A percentile compares a stretch with the other conserved stretches of the same genome.
Conservation (phyloP, 2,329 filamentous ascomycete species). For the Scleromitrula shiraiana region DNA sequence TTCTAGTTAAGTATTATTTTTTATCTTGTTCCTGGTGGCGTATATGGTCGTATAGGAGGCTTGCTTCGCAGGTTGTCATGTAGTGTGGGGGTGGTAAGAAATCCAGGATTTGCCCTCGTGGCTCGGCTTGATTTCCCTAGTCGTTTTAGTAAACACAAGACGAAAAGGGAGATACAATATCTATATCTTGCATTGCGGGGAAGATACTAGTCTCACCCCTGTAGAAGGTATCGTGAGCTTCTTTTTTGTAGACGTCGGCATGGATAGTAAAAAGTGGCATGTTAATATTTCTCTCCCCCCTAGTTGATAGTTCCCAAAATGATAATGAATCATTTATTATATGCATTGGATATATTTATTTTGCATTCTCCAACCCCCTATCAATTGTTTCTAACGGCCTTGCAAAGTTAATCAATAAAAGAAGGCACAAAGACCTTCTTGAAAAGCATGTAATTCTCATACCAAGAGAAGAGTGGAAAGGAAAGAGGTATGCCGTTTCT, state of each 20-base stretch:
- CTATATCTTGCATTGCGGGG: conserved; percentile 6
- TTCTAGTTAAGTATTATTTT: conserved; percentile 7
- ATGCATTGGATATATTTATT: not conserved
- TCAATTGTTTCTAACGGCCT: not conserved
- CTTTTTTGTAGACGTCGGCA: not conserved
- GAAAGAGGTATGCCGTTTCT: not conserved
- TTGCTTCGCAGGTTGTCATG: not conserved
- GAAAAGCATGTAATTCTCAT: not conserved
- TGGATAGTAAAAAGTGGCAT: not conserved
- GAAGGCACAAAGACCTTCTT: not conserved
- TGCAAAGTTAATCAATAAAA: conserved; percentile 1
- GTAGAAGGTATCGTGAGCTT: conserved; percentile 1
- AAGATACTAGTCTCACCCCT: not conserved
- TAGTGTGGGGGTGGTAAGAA: conserved; percentile 17
- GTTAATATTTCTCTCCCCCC: not conserved
- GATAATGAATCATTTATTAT: not conserved
- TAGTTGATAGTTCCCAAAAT: not conserved
- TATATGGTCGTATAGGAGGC: no score
- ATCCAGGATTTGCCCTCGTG: conserved; percentile 18
- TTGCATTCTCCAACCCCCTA: not conserved
- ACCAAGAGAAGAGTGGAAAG: conserved; percentile 2
- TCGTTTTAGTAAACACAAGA: not conserved
- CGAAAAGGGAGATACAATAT: conserved; percentile 5
- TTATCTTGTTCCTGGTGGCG: conserved; percentile 7
- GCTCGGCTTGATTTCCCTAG: conserved; percentile 12